Evolutionary conservation across 495 filamentous ascomycete species (phyloP), one percentile per base, ranked within the genome.

Genomic region (Neurospora sp.): DNA sequence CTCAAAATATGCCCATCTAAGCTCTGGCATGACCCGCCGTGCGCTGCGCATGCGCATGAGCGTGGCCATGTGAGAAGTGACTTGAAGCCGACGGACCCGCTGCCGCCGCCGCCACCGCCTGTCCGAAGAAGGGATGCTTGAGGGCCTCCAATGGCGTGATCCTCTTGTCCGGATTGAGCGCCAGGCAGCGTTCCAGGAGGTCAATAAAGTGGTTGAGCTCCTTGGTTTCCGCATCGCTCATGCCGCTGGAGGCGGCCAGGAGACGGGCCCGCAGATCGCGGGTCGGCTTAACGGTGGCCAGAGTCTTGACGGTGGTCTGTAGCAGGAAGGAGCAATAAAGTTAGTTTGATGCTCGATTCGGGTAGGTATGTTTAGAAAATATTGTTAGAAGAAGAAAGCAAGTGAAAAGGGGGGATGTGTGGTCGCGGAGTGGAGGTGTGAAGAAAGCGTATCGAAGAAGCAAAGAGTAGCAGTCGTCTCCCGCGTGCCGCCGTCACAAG

Each of bases 141-240:
- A 98, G 82, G 40, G 96, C 96, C 74, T 98, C 94, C 3, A 87
- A 82, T 7, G 96, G 93, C 12, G 92, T 95, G 79, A 92, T 92
- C 69, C 96, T 87, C 82, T 94, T 96, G 82, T 97, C 96, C n/a
- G 94, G 92, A 79, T 98, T 97, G 40, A 97, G 87, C 74, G 89
- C 89, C 79, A 99, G 81, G 73, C 96, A 98, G 18, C 90, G 89
- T 74, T 97, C 94, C 44, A 99, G 82, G 70, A 99, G 82, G 78
- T 98, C 94, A 70, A 93, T 84, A 81, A 99, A 98, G 68, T 89
- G 82, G 40, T 89, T 87, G 72, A 97, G 82, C 78, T 97, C 93
- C 78, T 91, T 93, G 69, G 86, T 85, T 79, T 97, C 94, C 14
- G 84, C 82, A 72, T 95, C 92, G 35, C 83, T 87, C 85, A 97